phyloP scores from a whole-genome alignment of 2,329 filamentous ascomycete species.

The Beauveria scarabaeidicola region DNA sequence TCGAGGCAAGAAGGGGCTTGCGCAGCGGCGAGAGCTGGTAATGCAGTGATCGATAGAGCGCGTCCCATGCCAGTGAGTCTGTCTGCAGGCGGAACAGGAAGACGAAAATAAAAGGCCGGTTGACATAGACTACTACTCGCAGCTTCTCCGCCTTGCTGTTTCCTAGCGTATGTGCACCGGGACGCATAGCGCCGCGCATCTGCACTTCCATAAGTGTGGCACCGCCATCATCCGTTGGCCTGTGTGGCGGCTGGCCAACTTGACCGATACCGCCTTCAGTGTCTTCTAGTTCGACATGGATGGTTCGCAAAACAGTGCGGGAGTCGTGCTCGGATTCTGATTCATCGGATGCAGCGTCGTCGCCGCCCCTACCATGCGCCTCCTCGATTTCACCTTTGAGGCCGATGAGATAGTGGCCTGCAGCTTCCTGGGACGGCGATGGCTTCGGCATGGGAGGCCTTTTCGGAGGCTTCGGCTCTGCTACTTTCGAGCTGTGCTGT shows the following conservation, averaged over 20 bases:
- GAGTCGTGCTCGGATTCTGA: slow-evolving; percentile 33
- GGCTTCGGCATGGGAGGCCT: slow-evolving; percentile 10
- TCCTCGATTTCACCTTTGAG: slow-evolving; percentile 57
- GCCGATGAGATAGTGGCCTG: slow-evolving; percentile 56
- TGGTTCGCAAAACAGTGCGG: slow-evolving; percentile 54
- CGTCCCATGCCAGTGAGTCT: slow-evolving; percentile 46
- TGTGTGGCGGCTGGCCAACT: not conserved
- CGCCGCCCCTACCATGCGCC: slow-evolving; percentile 21
- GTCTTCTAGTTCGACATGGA: slow-evolving; percentile 55
- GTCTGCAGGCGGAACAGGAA: slow-evolving; percentile 59
- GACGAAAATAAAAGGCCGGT: slow-evolving; percentile 68
- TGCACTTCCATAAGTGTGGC: slow-evolving; percentile 24
- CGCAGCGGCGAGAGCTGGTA: slow-evolving; percentile 51
- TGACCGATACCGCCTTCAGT: not conserved
- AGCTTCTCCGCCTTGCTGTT: slow-evolving; percentile 48
- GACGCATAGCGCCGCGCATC: slow-evolving; percentile 25
- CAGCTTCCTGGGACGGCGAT: slow-evolving; percentile 21
- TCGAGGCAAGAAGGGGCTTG: slow-evolving; percentile 48
- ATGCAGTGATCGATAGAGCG: slow-evolving; percentile 51
- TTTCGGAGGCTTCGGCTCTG: slow-evolving; percentile 2
- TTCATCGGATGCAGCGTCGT: slow-evolving; percentile 24
- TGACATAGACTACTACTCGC: slow-evolving; percentile 64
- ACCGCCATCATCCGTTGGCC: slow-evolving; percentile 19
- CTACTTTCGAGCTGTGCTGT: slow-evolving; percentile 10
- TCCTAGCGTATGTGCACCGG: slow-evolving; percentile 34